Evolutionary conservation across 1,284 basidiomycete species (phyloP).

Genomic region (Rhodofomes roseus): DNA sequence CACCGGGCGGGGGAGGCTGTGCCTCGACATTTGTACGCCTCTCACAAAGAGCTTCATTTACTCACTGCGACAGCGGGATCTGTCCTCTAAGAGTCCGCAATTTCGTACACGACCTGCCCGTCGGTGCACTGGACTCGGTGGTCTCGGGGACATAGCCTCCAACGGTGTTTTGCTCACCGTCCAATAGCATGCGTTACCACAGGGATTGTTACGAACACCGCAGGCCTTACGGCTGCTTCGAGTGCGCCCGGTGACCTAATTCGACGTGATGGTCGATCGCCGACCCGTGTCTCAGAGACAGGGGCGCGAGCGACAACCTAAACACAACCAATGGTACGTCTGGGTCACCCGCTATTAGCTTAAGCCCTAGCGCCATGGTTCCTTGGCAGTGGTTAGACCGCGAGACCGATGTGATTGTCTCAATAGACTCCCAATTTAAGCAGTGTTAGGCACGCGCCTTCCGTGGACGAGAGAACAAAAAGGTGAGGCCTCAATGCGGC

Average conservation of each 20-base stretch:
- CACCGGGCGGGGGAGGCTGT: not conserved
- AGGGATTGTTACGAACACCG: not conserved
- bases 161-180: not conserved
- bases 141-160: not conserved
- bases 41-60: not conserved
- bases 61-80: not conserved
- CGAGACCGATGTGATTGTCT: not conserved
- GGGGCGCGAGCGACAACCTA: not conserved
- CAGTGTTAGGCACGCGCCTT: conserved; percentile 9
- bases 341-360: not conserved
- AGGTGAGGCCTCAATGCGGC: not conserved
- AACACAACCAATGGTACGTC: not conserved
- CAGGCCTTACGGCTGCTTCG: not conserved
- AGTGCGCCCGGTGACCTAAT: not conserved
- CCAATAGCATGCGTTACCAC: not conserved
- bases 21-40: not conserved
- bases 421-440: conserved; percentile 9
- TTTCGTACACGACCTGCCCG: not conserved
- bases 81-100: not conserved
- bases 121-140: not conserved
- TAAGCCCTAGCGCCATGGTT: not conserved
- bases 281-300: not conserved
- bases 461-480: not conserved
- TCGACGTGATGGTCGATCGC: not conserved
- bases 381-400: not conserved